A percentile compares a stretch with the other conserved stretches of the same genome.
These are phyloP conservation scores for Violaceomyces palustris DNA, from an alignment of 1,284 basidiomycete genomes.

Conservation along the genomic window DNA sequence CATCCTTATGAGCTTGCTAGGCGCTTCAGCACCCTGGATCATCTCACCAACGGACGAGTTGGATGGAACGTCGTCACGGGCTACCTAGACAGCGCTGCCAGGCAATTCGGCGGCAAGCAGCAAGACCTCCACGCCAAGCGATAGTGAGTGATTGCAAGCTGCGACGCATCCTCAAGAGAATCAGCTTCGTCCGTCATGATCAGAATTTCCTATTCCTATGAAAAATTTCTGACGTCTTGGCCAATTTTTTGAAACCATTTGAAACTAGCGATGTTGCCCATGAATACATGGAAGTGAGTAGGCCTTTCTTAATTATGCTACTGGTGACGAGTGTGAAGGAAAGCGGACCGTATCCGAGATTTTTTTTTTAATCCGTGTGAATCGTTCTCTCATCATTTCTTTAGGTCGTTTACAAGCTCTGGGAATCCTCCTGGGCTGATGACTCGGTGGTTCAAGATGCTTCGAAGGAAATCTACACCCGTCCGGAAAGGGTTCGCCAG, in stretches of 20 bases:
- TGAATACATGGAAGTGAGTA: slow-evolving; percentile 38
- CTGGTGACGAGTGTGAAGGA: neutral
- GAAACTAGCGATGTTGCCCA: slow-evolving; percentile 28
- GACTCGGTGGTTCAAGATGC: slow-evolving; percentile 46
- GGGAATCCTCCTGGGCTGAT: slow-evolving; percentile 53
- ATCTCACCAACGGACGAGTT: slow-evolving; percentile 53
- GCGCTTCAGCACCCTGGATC: slow-evolving; percentile 52
- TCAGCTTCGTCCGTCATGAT: too few species aligned
- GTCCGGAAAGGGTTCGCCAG: slow-evolving; percentile 42
- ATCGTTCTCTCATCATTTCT: neutral
- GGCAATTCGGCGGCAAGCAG: slow-evolving; percentile 43
- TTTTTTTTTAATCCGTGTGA: too few species aligned
- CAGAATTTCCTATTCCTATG: neutral
- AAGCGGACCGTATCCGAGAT: neutral
- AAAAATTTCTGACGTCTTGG: slow-evolving; percentile 19
- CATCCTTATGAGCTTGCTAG: slow-evolving; percentile 52
- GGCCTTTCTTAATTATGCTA: neutral
- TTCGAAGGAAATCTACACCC: slow-evolving; percentile 32
- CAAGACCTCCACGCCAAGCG: slow-evolving; percentile 42
- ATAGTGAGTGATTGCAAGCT: slow-evolving; percentile 7
- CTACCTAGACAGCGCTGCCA: slow-evolving; percentile 51
- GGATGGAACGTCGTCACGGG: slow-evolving; percentile 53
- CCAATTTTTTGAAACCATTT: slow-evolving; percentile 22
- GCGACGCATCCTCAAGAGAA: too few species aligned
- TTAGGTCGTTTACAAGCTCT: slow-evolving; percentile 53